Conservation (phyloP, 2,329 filamentous ascomycete genomes). For the Trichoderma oligosporum region DNA sequence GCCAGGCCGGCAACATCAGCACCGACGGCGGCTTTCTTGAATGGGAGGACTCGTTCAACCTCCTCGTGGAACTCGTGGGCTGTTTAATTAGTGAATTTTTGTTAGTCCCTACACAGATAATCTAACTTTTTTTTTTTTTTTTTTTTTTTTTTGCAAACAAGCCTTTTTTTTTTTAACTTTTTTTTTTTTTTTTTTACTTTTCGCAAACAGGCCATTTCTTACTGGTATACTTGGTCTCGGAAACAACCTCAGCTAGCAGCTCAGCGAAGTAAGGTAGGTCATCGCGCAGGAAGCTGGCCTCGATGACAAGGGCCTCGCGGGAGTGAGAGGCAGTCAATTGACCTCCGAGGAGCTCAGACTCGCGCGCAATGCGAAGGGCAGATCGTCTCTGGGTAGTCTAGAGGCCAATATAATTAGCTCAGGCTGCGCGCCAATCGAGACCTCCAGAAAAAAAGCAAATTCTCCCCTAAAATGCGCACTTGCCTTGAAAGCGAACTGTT, state of each 20-base stretch:
- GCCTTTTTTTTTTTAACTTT: slow-evolving; percentile 39
- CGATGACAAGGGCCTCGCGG: slow-evolving; percentile 86
- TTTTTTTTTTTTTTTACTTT: background rate
- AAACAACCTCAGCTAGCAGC: slow-evolving; percentile 86
- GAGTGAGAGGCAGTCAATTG: slow-evolving; percentile 85
- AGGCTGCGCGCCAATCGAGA: slow-evolving; percentile 22
- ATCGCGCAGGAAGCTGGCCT: slow-evolving; percentile 91
- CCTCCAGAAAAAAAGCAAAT: slow-evolving; percentile 13
- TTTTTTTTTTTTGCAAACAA: slow-evolving; percentile 21
- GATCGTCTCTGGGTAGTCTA: slow-evolving; percentile 85
- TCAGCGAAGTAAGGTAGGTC: slow-evolving; percentile 98
- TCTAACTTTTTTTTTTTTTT: background rate
- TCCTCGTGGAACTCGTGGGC: slow-evolving; percentile 90
- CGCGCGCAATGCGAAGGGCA: slow-evolving; percentile 86
- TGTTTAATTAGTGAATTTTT: slow-evolving; percentile 37
- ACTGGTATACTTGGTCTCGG: slow-evolving; percentile 81
- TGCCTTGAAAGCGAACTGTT: slow-evolving; percentile 97
- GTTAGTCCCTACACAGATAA: background rate
- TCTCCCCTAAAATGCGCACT: slow-evolving; percentile 20
- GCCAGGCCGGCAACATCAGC: slow-evolving; percentile 64
- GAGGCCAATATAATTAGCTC: slow-evolving; percentile 45
- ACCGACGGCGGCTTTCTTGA: slow-evolving; percentile 71
- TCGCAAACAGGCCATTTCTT: slow-evolving; percentile 35
- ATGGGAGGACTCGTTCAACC: slow-evolving; percentile 69
- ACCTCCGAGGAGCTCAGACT: slow-evolving; percentile 91